Base-by-base conservation (phyloP, 2,329 filamentous ascomycete species). In the Diaporthe capsici region DNA sequence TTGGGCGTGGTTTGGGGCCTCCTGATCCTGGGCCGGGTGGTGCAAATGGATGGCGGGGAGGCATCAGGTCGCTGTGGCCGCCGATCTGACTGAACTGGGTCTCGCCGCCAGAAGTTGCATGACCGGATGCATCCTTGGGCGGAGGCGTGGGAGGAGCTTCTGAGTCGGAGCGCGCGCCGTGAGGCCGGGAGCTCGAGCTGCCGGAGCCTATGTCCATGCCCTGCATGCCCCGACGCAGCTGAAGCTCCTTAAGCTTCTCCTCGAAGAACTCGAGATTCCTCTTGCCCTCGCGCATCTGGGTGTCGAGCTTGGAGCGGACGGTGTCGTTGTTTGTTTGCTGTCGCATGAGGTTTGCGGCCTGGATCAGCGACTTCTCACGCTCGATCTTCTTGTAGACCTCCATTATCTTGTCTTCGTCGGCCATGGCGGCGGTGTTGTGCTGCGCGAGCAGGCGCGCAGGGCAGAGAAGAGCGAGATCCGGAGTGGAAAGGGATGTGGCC, bases 311-410 rank as follows among this genome's bases (percentile, higher is more conserved):
- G 81, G 96, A 96, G 82, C 95, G 94, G 79, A 98, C 96, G 77
- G 92, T 91, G 80, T 96, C 94, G 85, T 99, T 99, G 87, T 95
- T 95, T 80, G 96, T 98, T 85, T 97, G 96, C 86, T 96, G 94
- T 86, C 95, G 94, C 96, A 99, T 98, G 81, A 94, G 92, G 86
- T 95, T 97, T 80, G 96, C 96, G 81, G 95, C 96, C 85, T 94
- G 94, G 89, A 99, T 97, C 82, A 98, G 92, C 81, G 94, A 94
- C 89, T 96, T 96, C 87, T 99, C 97, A 84, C 96, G 93, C 89
- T 98, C 95, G 86, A 99, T 98, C 93, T 99, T 98, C 88, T 93
- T 94, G 87, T 94, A 92, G 87, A 99, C 95, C 85, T 95, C 94
- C 86, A 92, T 92, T 86, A 92, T 88, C 80, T 90, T 88, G 81